phyloP scores from a whole-genome alignment of 345 rosid species.

The Trapa bicornis region DNA sequence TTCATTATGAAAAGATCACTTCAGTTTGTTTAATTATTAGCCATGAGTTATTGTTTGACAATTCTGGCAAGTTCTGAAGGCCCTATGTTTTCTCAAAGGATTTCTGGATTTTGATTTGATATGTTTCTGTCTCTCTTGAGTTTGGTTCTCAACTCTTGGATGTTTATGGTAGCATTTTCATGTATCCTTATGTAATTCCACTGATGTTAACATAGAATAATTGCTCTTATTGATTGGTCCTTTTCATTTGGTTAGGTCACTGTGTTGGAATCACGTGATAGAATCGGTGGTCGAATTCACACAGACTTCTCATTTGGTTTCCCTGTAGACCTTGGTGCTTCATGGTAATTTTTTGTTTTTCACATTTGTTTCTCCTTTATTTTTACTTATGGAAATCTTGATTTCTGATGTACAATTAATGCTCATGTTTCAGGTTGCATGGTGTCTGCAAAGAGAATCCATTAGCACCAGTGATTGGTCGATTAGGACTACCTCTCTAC shows the following conservation, averaged over 20 bases:
- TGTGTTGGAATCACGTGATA: slow-evolving; percentile 73
- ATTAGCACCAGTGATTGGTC: slow-evolving; percentile 73
- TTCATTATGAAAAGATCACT: too few relatives aligned
- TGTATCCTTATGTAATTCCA: too few relatives aligned
- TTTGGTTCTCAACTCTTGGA: too few relatives aligned
- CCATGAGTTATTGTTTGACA: too few relatives aligned
- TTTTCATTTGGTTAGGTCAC: slow-evolving; percentile 36
- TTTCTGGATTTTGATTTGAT: too few relatives aligned
- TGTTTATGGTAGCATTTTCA: too few relatives aligned
- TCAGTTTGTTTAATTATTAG: too few relatives aligned
- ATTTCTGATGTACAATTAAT: background rate
- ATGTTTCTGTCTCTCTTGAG: too few relatives aligned
- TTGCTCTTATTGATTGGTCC: background rate
- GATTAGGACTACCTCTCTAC: slow-evolving; percentile 75
- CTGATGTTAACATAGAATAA: too few relatives aligned
- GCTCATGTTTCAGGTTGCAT: slow-evolving; percentile 54
- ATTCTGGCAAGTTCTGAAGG: too few relatives aligned
- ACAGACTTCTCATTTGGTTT: slow-evolving; percentile 82
- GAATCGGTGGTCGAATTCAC: slow-evolving; percentile 77
- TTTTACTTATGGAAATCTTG: background rate
- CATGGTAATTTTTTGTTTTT: slow-evolving; percentile 39
- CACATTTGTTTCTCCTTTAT: background rate
- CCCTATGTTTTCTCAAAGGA: too few relatives aligned
- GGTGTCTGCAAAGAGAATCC: slow-evolving; percentile 95
- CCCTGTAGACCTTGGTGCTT: slow-evolving; percentile 95